These are phyloP conservation scores for Backusella parvicylindrica DNA, from an alignment of 192 early-diverging fungal species.

Conservation along the genomic window DNA sequence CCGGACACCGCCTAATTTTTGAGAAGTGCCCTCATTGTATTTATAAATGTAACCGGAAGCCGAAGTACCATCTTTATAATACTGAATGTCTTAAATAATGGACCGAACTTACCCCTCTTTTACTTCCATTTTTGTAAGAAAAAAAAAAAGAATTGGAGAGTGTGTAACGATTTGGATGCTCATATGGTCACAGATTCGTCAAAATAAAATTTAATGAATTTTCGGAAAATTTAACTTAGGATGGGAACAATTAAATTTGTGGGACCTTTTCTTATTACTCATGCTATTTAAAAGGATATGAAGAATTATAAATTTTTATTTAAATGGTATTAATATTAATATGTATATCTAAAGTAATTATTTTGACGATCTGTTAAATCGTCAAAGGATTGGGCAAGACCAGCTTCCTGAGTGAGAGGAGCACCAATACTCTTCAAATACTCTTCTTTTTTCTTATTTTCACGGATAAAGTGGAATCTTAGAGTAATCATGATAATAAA, in stretches of 20 bases:
- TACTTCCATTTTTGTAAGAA: no score
- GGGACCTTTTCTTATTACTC: background rate
- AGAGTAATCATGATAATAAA: background rate
- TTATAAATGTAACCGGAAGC: no score
- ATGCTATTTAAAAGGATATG: background rate
- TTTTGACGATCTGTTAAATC: conserved; percentile 24
- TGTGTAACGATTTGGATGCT: background rate
- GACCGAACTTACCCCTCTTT: no score
- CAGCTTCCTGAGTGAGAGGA: background rate
- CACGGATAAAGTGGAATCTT: background rate
- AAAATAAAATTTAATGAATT: background rate
- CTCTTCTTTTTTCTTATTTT: background rate
- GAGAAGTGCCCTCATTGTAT: no score
- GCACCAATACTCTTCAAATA: background rate
- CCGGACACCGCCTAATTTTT: no score
- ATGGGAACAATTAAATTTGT: background rate
- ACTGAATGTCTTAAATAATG: no score
- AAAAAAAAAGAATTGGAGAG: background rate
- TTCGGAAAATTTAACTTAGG: background rate
- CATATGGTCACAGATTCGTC: background rate
- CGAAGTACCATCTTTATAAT: no score
- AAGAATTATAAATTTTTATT: background rate
- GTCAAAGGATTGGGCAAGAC: conserved; percentile 7
- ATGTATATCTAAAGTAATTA: conserved; percentile 16
- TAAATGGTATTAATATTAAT: background rate